Percentiles rank a stretch among this genome's conserved stretches.
Evolutionary conservation across 768 basidiomycete species (phyloP).

Genomic region (Phylloporus rhodoxanthus): DNA sequence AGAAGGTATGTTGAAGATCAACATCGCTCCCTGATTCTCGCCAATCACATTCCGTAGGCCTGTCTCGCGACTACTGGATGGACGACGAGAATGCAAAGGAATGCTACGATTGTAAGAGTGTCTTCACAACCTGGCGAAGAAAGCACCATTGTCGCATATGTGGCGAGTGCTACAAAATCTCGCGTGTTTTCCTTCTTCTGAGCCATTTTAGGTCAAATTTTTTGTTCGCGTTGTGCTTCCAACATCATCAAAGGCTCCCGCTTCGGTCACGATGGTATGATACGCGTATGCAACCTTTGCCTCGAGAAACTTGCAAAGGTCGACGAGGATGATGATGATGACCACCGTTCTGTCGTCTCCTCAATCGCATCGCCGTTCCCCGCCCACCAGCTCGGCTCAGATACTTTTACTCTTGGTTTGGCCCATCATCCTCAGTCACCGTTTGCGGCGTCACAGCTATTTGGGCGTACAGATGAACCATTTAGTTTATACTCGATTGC

Average conservation of each 20-base stretch:
- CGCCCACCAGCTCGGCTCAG: slow-evolving; percentile 66
- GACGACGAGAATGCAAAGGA: slow-evolving; percentile 93
- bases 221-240: slow-evolving; percentile 94
- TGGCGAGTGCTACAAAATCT: slow-evolving; percentile 42
- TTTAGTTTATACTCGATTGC: slow-evolving; percentile 81
- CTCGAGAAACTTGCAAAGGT: slow-evolving; percentile 86
- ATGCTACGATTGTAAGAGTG: slow-evolving; percentile 91
- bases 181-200: neutral
- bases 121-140: slow-evolving; percentile 90
- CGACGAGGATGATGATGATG: slow-evolving; percentile 87
- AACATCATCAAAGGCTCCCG: slow-evolving; percentile 92
- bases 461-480: slow-evolving; percentile 70
- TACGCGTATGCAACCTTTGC: slow-evolving; percentile 93
- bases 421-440: slow-evolving; percentile 73
- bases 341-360: slow-evolving; percentile 74
- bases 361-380: slow-evolving; percentile 65
- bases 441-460: slow-evolving; percentile 81
- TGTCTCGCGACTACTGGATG: slow-evolving; percentile 98
- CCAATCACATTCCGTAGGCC: slow-evolving; percentile 39
- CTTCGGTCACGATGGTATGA: slow-evolving; percentile 92
- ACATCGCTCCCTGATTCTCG: slow-evolving; percentile 2
- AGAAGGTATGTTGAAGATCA: slow-evolving; percentile 51
- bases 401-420: slow-evolving; percentile 33
- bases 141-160: slow-evolving; percentile 99
- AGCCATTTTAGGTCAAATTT: slow-evolving; percentile 75